Evolutionary conservation across 495 filamentous ascomycete genomes (phyloP).

Genomic region (Choiromyces venosus): DNA sequence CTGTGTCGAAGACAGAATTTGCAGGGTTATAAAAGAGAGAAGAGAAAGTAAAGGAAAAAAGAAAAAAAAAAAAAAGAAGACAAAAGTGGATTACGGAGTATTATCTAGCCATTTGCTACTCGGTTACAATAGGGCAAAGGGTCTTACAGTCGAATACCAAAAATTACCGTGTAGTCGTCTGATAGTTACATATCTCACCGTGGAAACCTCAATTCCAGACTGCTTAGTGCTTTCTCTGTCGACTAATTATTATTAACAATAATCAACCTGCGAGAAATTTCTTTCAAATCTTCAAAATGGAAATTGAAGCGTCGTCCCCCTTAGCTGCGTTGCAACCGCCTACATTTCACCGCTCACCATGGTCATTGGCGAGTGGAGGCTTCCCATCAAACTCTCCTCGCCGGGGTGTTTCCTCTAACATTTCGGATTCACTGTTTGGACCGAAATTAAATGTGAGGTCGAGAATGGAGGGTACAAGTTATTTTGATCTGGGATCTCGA

Average conservation of each 20-base stretch:
- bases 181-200: neutral
- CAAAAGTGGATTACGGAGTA: neutral
- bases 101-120: neutral
- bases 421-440: conserved; percentile 62
- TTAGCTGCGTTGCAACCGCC: conserved; percentile 88
- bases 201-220: neutral
- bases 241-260: neutral
- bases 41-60: neutral
- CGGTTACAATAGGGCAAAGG: neutral
- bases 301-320: conserved; percentile 90
- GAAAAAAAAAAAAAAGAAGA: neutral
- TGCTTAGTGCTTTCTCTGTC: neutral
- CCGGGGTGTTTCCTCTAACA: neutral
- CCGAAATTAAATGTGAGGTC: conserved; percentile 56
- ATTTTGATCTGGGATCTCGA: conserved; percentile 68
- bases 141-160: neutral
- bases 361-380: conserved; percentile 47
- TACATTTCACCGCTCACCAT: conserved; percentile 56
- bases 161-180: neutral
- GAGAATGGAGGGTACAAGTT: conserved; percentile 52
- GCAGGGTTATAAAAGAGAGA: neutral
- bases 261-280: neutral
- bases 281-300: conserved; percentile 22
- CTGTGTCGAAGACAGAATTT: conserved; percentile 8
- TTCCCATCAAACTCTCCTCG: conserved; percentile 11